phyloP scores from a whole-genome alignment of 495 filamentous ascomycete genomes.

The Podospora bellae-mahoneyi region DNA sequence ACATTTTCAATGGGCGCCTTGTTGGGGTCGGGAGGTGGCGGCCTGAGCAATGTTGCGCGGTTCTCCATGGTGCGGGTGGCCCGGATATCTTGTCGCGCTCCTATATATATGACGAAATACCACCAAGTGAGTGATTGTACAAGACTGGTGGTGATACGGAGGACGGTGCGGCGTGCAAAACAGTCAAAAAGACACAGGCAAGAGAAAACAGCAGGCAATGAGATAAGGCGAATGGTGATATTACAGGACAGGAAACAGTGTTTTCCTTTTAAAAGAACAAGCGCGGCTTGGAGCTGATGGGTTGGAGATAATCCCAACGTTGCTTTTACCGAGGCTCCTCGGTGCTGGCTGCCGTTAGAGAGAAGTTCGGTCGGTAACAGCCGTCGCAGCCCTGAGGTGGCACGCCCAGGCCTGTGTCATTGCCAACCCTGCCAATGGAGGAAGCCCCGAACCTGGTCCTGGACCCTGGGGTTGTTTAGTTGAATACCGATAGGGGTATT shows the following conservation, averaged over 20 bases:
- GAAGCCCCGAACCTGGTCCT: background rate
- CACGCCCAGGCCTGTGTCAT: background rate
- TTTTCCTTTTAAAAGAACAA: background rate
- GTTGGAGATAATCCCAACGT: background rate
- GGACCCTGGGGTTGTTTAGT: background rate
- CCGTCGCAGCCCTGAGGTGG: too few species aligned
- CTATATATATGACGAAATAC: slow-evolving; percentile 5
- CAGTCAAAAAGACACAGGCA: background rate
- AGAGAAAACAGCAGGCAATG: background rate
- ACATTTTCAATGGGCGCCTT: slow-evolving; percentile 85
- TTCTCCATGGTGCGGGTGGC: slow-evolving; percentile 11
- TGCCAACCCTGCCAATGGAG: background rate
- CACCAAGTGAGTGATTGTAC: background rate
- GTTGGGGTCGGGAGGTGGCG: slow-evolving; percentile 65
- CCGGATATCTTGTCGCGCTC: background rate
- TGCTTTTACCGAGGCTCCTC: background rate
- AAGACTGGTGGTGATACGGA: background rate
- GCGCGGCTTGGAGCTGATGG: background rate
- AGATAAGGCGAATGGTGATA: background rate
- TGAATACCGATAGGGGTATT: background rate
- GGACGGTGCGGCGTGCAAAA: slow-evolving; percentile 8
- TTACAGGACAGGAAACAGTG: background rate
- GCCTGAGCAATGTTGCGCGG: slow-evolving; percentile 66
- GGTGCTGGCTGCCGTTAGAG: background rate
- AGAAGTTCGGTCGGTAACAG: background rate